Evolutionary conservation across 1,139 yeast genomes (phyloP), one percentile per base, ranked within the genome.

Genomic region (Diutina ranongensis): DNA sequence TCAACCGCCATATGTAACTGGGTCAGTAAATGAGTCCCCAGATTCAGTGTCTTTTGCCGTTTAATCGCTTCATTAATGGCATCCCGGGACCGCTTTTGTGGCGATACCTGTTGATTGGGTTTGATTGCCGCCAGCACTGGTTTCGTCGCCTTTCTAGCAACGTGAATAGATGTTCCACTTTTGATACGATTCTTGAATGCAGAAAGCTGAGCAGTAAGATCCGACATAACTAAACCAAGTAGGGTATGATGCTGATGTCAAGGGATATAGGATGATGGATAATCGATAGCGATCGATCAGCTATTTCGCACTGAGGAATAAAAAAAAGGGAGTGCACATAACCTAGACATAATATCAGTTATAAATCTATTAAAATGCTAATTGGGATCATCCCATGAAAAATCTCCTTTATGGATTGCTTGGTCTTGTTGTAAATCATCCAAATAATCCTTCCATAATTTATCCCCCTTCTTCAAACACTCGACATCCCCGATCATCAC

Each of bases 1-100:
- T 89, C 97, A 16, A 92, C 94, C 1, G 97, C 97, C 57, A 86
- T 76, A 51, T 83, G 80, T 49, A 87, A 67, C 60, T 84, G 87
- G 0, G 96, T 86, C 9, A 89, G 81, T 50, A 82, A 74, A 59
- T 84, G 94, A 12, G 83, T 72, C 1, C 75, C 74, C 4, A 71
- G 63, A 51, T 67, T 57, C 44, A 60, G 65, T 48, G 52, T 50
- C 49, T 62, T 67, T 44, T 67, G 74, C 44, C 70, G 57, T 49
- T 71, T 71, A 38, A 62, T 56, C 15, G 65, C 66, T 46, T 65
- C 72, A 16, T 61, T 57, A 15, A 62, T 61, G 2, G 65, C 49
- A 44, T 67, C 71, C 10, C 52, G 51, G 41, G 48, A 48, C 7
- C 47, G 47, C 33, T 46, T 45, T 33, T 45, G 46, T 28, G 46